A percentile compares a stretch with the other conserved stretches of the same genome.
Evolutionary conservation across 441 rosid genomes (phyloP).

Genomic region (Macaranga tanarius): DNA sequence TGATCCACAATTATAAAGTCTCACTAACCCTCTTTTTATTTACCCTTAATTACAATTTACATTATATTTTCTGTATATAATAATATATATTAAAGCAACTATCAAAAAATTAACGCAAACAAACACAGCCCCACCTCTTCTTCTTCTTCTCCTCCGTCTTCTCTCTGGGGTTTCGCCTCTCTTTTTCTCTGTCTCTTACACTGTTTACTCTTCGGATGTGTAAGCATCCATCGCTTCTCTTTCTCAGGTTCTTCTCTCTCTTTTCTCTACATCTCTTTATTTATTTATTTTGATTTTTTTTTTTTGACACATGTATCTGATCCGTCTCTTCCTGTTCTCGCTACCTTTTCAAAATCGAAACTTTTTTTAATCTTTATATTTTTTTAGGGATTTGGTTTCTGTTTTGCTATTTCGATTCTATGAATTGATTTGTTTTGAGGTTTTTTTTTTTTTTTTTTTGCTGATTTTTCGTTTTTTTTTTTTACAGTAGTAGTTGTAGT

Average conservation of each 20-base stretch:
- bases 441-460: neutral
- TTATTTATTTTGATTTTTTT: neutral
- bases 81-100: neutral
- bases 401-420: conserved; percentile 16
- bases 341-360: neutral
- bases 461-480: neutral
- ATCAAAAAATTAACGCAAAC: conserved; percentile 16
- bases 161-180: neutral
- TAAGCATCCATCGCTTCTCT: conserved; percentile 31
- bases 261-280: neutral
- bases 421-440: neutral
- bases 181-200: conserved; percentile 24
- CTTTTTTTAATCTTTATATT: conserved; percentile 1
- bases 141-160: conserved; percentile 17
- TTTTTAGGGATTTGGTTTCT: conserved; percentile 21
- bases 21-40: no score
- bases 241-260: conserved; percentile 24
- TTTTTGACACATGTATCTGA: conserved; percentile 14
- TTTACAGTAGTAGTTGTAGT: conserved; percentile 25
- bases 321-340: conserved; percentile 22
- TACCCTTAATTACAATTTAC: no score
- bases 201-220: conserved; percentile 41
- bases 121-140: conserved; percentile 6
- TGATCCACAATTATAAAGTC: no score
- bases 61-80: neutral